Evolutionary conservation across 1,284 basidiomycete genomes (phyloP).

Genomic region (Apiotrichum gamsii): DNA sequence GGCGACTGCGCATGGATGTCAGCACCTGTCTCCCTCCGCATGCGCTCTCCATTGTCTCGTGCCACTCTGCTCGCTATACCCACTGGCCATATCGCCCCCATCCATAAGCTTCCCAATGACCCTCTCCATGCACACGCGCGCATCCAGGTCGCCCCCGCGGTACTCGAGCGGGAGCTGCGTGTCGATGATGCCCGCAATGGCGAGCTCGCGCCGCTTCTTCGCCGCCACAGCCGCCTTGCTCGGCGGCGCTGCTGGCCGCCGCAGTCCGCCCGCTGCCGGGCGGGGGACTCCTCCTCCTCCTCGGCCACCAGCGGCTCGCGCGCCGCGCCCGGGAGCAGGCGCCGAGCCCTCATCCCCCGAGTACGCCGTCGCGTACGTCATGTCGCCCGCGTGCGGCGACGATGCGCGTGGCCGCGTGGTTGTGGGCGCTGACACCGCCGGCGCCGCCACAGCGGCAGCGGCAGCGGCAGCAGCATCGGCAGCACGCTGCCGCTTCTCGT

Average conservation of each 20-base stretch:
- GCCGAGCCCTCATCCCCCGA: slow-evolving; percentile 10
- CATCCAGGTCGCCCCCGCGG: slow-evolving; percentile 60
- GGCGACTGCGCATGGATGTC: slow-evolving; percentile 53
- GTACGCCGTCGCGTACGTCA: slow-evolving; percentile 43
- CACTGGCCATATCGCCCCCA: slow-evolving; percentile 25
- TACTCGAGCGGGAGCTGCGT: slow-evolving; percentile 76
- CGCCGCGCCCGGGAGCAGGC: neutral
- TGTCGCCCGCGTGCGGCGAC: slow-evolving; percentile 19
- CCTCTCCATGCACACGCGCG: slow-evolving; percentile 68
- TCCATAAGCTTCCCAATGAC: slow-evolving; percentile 50
- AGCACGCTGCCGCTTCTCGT: no score
- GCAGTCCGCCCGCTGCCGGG: no score
- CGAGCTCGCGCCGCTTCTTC: slow-evolving; percentile 65
- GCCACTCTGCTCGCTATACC: slow-evolving; percentile 32
- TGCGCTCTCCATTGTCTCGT: no score
- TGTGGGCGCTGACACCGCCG: neutral
- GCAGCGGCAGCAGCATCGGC: neutral
- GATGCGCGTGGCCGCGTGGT: neutral
- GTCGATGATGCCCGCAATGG: slow-evolving; percentile 66
- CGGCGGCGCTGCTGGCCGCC: slow-evolving; percentile 9
- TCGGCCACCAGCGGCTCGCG: neutral
- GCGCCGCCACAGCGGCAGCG: neutral
- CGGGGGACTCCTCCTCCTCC: no score
- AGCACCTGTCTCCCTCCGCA: no score
- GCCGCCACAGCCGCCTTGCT: slow-evolving; percentile 51